Evolutionary conservation across 225 moss, liverwort and hornwort species (phyloP), one percentile per base, ranked within the genome.

Genomic region (Physcomitrium patens): DNA sequence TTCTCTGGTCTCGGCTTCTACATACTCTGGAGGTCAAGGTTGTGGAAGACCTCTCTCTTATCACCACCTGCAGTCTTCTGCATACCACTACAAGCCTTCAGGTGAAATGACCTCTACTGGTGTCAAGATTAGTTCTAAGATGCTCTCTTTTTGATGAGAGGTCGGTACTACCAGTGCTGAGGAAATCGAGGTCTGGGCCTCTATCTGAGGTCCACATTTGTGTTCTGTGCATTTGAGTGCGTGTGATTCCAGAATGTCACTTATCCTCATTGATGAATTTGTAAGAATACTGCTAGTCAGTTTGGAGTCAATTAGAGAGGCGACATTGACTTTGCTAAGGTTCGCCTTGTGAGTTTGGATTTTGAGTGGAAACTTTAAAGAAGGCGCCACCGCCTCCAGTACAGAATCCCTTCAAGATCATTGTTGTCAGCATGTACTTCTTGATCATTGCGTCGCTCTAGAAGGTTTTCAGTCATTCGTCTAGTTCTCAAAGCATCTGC

Each of bases 41-140:
- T 88, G 90, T 68, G 86, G 78, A 31, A 67, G 88, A 24, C 91
- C 93, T 23, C 83, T 96, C 76, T 93, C 95, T 18, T 96, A 96
- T 61, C 96, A 96, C 82, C 95, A 91, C 78, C 72, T 85, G 72
- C 96, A 93, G 84, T 79, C 91, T 10, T 78, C 91, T 24, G 82
- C 85, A 3, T 92, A 93, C 60, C 89, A 96, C 78, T 93, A 92
- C 63, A 96, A 92, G 80, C 93, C 96, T 63, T 84, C 92, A 69
- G 96, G 96, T 96, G 71, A 60, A 64, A 4, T 37, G 31, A 4
- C 72, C 4, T 52, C 51, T 63, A 44, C 45, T 46, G 31, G 5
- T 37, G 31, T 4, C 31, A 37, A 7, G 2, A 37, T 37, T 37
- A 37, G 31, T 37, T 37, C 31, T 37, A 37, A 37, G 31, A 37